A percentile compares a stretch with the other conserved stretches of the same genome.
phyloP scores from a whole-genome alignment of 176 grass and related monocot genomes.

The Avena eriantha region DNA sequence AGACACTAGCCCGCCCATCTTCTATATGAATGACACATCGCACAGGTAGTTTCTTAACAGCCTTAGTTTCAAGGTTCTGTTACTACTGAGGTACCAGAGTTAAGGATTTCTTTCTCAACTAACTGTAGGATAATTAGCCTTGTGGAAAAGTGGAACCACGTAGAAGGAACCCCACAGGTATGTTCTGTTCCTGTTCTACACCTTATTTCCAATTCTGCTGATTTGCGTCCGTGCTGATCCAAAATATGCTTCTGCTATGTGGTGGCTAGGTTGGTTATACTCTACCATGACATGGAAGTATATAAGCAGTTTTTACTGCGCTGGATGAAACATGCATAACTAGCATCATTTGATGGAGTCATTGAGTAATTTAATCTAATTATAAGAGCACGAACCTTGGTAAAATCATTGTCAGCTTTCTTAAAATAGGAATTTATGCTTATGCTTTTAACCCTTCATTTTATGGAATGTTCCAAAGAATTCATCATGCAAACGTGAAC shows the following conservation, averaged over 20 bases:
- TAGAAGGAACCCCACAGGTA: constrained; percentile 86
- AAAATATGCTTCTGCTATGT: not conserved
- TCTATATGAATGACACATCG: constrained; percentile 99
- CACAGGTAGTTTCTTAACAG: constrained; percentile 62
- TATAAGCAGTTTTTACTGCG: constrained; percentile 19
- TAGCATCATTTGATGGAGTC: not conserved
- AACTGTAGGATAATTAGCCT: constrained; percentile 84
- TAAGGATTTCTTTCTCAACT: not conserved
- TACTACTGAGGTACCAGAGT: constrained; percentile 5
- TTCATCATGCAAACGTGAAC: too few species aligned
- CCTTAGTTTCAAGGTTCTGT: constrained; percentile 22
- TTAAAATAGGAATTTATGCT: not conserved
- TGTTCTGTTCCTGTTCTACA: not conserved
- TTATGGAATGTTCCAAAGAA: too few species aligned
- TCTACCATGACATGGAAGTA: constrained; percentile 1
- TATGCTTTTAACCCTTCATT: not conserved
- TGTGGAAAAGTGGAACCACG: constrained; percentile 84
- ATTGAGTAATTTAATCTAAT: not conserved
- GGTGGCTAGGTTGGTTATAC: not conserved
- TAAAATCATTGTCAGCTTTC: not conserved
- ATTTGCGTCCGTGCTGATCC: not conserved
- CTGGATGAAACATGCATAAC: not conserved
- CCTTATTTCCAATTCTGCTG: not conserved
- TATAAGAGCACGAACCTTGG: not conserved
- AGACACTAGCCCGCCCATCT: constrained; percentile 95